Evolutionary conservation across 2,329 filamentous ascomycete species (phyloP).

Genomic region (Hymenoscyphus fructigenus): DNA sequence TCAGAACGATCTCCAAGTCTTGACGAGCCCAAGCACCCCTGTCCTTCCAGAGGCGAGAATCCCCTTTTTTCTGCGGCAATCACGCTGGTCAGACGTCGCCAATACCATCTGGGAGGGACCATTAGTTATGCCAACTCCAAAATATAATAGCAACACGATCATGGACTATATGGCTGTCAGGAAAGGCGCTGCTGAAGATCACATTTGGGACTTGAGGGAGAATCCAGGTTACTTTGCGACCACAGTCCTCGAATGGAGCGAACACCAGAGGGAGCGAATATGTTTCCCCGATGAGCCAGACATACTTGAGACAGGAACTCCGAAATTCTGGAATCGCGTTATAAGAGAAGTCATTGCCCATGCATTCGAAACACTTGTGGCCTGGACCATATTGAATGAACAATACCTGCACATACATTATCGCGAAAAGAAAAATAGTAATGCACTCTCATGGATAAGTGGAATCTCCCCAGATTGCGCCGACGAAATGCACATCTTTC

Average conservation of each 20-base stretch:
- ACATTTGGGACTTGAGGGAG: constrained; percentile 5
- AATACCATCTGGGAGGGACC: not conserved
- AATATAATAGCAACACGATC: not conserved
- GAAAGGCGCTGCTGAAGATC: not conserved
- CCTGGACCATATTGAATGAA: not conserved
- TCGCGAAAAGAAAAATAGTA: not conserved
- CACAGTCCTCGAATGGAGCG: not conserved
- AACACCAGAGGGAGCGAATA: not conserved
- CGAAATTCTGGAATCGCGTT: not conserved
- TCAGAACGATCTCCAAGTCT: not conserved
- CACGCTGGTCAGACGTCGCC: not conserved
- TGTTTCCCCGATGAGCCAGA: not conserved
- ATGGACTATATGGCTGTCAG: not conserved
- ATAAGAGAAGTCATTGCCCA: not conserved
- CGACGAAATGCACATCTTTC: not conserved
- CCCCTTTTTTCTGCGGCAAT: not conserved
- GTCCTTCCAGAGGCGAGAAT: not conserved
- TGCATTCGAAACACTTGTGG: not conserved
- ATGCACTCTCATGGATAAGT: not conserved
- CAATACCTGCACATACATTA: not conserved
- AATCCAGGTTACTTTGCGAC: not conserved
- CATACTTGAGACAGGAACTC: not conserved
- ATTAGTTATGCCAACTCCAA: not conserved
- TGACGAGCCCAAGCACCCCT: not conserved
- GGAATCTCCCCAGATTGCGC: not conserved